Evolutionary conservation across 2,329 filamentous ascomycete genomes (phyloP).

Genomic region (Penicillium rolfsii): DNA sequence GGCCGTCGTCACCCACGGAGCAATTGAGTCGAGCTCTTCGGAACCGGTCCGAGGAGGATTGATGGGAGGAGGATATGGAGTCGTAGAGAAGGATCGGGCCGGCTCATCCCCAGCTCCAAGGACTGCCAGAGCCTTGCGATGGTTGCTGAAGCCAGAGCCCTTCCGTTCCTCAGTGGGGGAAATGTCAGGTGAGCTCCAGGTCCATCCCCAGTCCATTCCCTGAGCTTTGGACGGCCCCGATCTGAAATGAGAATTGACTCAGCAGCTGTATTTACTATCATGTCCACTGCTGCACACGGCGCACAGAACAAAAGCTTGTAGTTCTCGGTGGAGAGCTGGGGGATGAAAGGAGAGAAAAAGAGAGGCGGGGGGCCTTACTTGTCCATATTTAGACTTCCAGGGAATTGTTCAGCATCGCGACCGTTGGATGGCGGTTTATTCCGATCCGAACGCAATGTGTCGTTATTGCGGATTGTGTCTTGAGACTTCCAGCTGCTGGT

Average conservation of each 20-base stretch:
- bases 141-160: slow-evolving; percentile 36
- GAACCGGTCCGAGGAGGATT: slow-evolving; percentile 25
- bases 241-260: slow-evolving; percentile 22
- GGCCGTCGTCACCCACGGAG: slow-evolving; percentile 36
- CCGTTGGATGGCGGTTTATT: slow-evolving; percentile 29
- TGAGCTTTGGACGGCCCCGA: slow-evolving; percentile 29
- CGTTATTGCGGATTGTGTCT: slow-evolving; percentile 43
- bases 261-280: slow-evolving; percentile 11
- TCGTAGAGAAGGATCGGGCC: slow-evolving; percentile 27
- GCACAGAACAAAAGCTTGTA: neutral
- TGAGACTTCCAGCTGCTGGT: slow-evolving; percentile 45
- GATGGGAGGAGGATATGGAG: slow-evolving; percentile 28
- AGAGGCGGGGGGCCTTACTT: slow-evolving; percentile 36
- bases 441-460: slow-evolving; percentile 25
- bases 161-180: slow-evolving; percentile 45
- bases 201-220: slow-evolving; percentile 38
- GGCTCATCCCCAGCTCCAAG: slow-evolving; percentile 36
- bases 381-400: slow-evolving; percentile 32
- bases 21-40: slow-evolving; percentile 33
- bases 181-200: slow-evolving; percentile 42
- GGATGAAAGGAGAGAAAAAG: neutral
- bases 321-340: neutral
- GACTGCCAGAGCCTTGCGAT: slow-evolving; percentile 41
- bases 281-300: neutral
- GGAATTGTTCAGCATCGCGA: slow-evolving; percentile 34